Base-by-base conservation (phyloP, 2,329 filamentous ascomycete genomes). In the Dactylellina drechsleri region DNA sequence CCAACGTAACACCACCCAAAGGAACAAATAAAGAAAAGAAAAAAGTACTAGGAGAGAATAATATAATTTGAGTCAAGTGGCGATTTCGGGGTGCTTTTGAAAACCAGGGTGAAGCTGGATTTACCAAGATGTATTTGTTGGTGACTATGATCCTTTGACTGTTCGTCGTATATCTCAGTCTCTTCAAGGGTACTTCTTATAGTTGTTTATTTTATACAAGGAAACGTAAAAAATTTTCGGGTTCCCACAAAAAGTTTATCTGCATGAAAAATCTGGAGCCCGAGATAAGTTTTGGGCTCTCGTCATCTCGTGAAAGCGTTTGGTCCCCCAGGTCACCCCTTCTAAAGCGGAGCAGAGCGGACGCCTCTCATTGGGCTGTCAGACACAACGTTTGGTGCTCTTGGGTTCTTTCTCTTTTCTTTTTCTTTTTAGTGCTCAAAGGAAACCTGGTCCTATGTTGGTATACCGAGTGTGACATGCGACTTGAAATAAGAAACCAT, bases 1-100 rank as follows among this genome's bases (percentile, higher is more conserved):
- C 58, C 68, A 66, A 75, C 71, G 64, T 75, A 75, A 65, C 71
- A 75, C 71, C 64, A 75, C 64, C 64, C 64, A 68, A 68, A 75
- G 58, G 71, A 68, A 64, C 31, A 47, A 58, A 54, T 13, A 49
- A 64, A 31, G 8, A 57, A 49, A 57, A 52, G 43, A 61, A 59
- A 18, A 67, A 64, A 36, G 31, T 36, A 8, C 5, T 2, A 36
- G 23, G 31, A 36, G 31, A 36, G 10, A 36, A 10, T 36, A 36
- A 36, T 7, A 36, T 36, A 36, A 36, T 36, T 36, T 36, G 31
- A 36, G 10, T 36, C 31, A 36, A 36, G 31, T 36, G 31, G 31
- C 31, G 31, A 36, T 67, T 20, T 18, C 58, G 12, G 13, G 56
- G 41, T 7, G 54, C 60, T 60, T 60, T 45, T 13, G 12, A 36